Evolutionary conservation across 139 green algal genomes (phyloP), one percentile per base, ranked within the genome.

Genomic region (Haematococcus sp.): DNA sequence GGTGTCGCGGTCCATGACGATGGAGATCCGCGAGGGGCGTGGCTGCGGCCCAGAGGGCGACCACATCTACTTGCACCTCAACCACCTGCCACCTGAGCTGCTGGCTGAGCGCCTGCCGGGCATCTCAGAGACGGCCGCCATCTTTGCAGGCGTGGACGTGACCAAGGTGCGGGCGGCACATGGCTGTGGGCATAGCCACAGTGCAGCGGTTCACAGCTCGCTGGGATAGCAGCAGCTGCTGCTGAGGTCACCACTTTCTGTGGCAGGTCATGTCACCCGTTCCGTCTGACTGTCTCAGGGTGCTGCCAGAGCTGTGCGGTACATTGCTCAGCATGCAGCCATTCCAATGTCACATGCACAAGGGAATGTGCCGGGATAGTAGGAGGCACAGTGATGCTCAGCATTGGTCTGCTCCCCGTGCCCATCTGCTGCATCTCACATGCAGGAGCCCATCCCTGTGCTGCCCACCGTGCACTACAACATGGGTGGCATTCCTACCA

Each of bases 381-480:
- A n/a, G n/a, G n/a, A n/a, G n/a, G n/a, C n/a, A n/a, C n/a, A n/a
- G n/a, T n/a, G n/a, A n/a, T n/a, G n/a, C n/a, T n/a, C n/a, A n/a
- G n/a, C n/a, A n/a, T n/a, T n/a, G n/a, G 40, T 49, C 7, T 49
- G 40, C 40, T 19, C 40, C 7, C 40, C 40, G 11, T 49, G 40
- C 40, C 7, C 40, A 49, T 49, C 7, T 11, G 11, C 40, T 11
- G 40, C n/a, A n/a, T n/a, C 40, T 49, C 60, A 46, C 46, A 23
- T 65, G 23, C 83, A 93, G 89, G 93, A 98, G 82, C 93, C 93
- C 61, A 98, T 98, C 69, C 93, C 95, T 0, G 95, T 99, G 56
- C 77, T 99, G 25, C 95, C 95, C 32, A 99, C 95, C 13, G 95
- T 99, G 71, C 95, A 99, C 84, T 99, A 99, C 89, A 99, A 99